Conservation (phyloP, 2,329 filamentous ascomycete species). For the Thermothelomyces thermophilus region DNA sequence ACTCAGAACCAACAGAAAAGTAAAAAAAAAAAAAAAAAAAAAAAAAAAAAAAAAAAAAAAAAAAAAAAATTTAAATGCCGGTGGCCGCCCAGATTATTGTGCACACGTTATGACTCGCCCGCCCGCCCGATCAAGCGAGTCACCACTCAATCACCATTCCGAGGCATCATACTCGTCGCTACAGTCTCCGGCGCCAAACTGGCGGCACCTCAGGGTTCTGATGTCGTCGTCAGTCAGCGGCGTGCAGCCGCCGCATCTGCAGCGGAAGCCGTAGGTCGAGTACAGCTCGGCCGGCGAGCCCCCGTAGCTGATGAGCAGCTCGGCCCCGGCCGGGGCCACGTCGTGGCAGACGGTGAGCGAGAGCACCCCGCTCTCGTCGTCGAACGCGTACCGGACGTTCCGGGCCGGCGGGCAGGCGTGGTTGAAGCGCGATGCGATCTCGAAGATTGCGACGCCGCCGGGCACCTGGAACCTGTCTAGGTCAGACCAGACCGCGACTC, state of each 20-base stretch:
- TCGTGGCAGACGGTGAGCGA: slow-evolving; percentile 34
- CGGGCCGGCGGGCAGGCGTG: slow-evolving; percentile 44
- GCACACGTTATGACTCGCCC: no score
- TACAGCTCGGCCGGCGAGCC: slow-evolving; percentile 34
- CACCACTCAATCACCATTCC: no score
- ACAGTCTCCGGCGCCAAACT: not conserved
- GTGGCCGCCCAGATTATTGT: no score
- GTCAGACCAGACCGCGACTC: slow-evolving; percentile 6
- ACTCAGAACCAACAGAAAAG: no score
- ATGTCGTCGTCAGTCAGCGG: slow-evolving; percentile 12
- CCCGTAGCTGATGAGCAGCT: slow-evolving; percentile 48
- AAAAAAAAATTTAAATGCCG: no score
- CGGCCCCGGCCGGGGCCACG: slow-evolving; percentile 36
- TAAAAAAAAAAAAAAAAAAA: no score
- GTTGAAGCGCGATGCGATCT: slow-evolving; percentile 51
- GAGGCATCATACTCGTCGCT: no score
- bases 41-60: no score
- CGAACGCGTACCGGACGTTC: slow-evolving; percentile 41
- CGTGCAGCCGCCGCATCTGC: slow-evolving; percentile 42
- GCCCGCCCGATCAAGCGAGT: no score
- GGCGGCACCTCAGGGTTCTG: not conserved
- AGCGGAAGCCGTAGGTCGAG: slow-evolving; percentile 46
- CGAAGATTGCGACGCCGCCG: slow-evolving; percentile 37
- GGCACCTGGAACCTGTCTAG: slow-evolving; percentile 24
- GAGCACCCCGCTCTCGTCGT: slow-evolving; percentile 31